Evolutionary conservation across 805 yeast species (phyloP).

Genomic region (Wickerhamiella slavikovae): DNA sequence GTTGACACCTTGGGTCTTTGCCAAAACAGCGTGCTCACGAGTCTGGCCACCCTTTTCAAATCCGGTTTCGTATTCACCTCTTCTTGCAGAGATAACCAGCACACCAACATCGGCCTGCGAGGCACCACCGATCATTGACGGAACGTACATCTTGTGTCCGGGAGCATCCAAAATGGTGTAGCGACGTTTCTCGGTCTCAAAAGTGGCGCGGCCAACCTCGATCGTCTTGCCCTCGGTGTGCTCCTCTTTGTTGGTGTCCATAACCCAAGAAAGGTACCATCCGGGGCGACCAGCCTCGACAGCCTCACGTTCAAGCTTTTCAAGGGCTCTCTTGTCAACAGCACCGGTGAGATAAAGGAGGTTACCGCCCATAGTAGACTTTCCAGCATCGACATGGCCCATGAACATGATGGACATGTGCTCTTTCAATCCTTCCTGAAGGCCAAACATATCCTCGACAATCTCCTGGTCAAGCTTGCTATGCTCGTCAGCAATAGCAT

Average conservation of each 20-base stretch:
- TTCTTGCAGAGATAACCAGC: constrained; percentile 91
- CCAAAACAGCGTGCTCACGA: constrained; percentile 90
- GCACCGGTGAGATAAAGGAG: constrained; percentile 83
- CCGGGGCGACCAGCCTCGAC: constrained; percentile 99
- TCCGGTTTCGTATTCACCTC: constrained; percentile 99
- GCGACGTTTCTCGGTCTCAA: constrained; percentile 94
- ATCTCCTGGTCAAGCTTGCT: constrained; percentile 40
- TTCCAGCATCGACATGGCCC: constrained; percentile 99
- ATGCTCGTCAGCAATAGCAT: constrained; percentile 12
- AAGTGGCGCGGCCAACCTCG: constrained; percentile 94
- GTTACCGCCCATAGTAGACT: constrained; percentile 99
- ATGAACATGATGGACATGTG: constrained; percentile 91
- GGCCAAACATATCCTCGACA: constrained; percentile 78
- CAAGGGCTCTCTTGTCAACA: constrained; percentile 96
- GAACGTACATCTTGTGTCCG: constrained; percentile 97
- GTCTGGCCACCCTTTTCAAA: constrained; percentile 98
- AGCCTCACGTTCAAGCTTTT: constrained; percentile 94
- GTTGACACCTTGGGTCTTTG: constrained; percentile 97
- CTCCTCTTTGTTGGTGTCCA: constrained; percentile 98
- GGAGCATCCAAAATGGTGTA: constrained; percentile 98
- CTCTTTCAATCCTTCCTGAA: constrained; percentile 37
- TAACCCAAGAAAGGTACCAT: constrained; percentile 98
- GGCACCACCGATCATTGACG: constrained; percentile 99
- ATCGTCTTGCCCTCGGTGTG: constrained; percentile 98
- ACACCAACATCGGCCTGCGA: constrained; percentile 99